Evolutionary conservation across 164 flowering plant species (phyloP), one percentile per base, ranked within the genome.

Genomic region (Annona squamosa): DNA sequence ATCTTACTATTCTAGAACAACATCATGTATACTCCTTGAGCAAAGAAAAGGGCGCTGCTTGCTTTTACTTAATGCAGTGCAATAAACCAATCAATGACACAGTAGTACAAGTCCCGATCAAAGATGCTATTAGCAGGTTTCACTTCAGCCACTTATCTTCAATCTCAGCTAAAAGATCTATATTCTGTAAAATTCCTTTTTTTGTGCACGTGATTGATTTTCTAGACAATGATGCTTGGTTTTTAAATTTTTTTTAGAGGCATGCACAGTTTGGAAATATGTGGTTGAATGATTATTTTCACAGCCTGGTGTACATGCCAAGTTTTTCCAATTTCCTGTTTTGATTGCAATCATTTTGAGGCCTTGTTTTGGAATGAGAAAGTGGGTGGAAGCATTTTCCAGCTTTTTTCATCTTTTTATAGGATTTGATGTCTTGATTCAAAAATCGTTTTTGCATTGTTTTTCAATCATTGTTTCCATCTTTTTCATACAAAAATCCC

Each of bases 61-160:
- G 78, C 47, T 88, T 93, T 74, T 95, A 86, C 73, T 81, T 89
- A 19, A 86, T 91, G 84, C 86, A 83, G 72, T 87, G 83, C 76
- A 80, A 72, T n/a, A 68, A 81, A 65, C 26, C 85, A 26, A 56
- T 73, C 57, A 62, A 67, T 19, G 80, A 78, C 18, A 76, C 79
- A 46, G 44, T 75, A 18, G 37, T 65, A 71, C 75, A 73, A 74
- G 77, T 88, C 79, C 87, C 97, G 48, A 84, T 90, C 16, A 76
- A 71, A 71, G 89, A 86, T 76, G 86, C 78, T 61, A 72, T 89
- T 68, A 76, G 86, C 79, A 90, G 97, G 98, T 94, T 77, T 76
- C 76, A 1, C 12, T 46, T 4, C 4, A 59, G n/a, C 65, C 17
- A 44, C 16, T 66, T 13, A 42, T 13, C 44, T 66, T 63, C 17